A percentile compares a stretch with the other conserved stretches of the same genome.
These are phyloP conservation scores for Fonsecaea multimorphosa DNA, from an alignment of 2,329 filamentous ascomycete genomes.

Conservation along the genomic window DNA sequence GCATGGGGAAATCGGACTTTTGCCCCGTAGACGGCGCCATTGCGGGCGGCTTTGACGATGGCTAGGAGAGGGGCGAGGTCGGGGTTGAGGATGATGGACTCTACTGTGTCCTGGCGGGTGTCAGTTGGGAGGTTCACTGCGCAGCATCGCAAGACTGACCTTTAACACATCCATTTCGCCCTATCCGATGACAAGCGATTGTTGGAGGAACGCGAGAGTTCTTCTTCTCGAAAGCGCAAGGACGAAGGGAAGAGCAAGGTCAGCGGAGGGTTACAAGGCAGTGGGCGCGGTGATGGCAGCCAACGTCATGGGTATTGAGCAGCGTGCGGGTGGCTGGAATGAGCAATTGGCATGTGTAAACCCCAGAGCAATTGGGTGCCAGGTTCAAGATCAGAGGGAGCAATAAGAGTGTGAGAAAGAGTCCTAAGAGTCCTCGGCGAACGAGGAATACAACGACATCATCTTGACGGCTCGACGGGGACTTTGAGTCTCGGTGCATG, in stretches of 20 bases:
- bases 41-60: slow-evolving; percentile 89
- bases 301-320: slow-evolving; percentile 17
- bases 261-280: not conserved
- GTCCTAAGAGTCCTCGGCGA: slow-evolving; percentile 21
- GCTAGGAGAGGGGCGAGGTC: slow-evolving; percentile 80
- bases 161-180: slow-evolving; percentile 32
- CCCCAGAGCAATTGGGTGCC: slow-evolving; percentile 4
- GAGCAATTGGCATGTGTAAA: slow-evolving; percentile 19
- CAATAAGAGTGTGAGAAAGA: slow-evolving; percentile 14
- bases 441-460: slow-evolving; percentile 21
- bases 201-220: not conserved
- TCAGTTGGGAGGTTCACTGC: not conserved
- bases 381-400: slow-evolving; percentile 1
- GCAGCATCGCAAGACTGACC: slow-evolving; percentile 10
- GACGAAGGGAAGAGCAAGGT: not conserved
- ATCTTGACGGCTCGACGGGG: slow-evolving; percentile 4
- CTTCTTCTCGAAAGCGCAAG: not conserved
- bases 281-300: slow-evolving; percentile 1
- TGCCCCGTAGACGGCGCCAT: slow-evolving; percentile 93
- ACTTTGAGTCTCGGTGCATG: slow-evolving; percentile 20
- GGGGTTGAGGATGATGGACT: slow-evolving; percentile 35
- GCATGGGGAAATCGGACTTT: slow-evolving; percentile 99
- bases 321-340: not conserved
- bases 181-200: not conserved
- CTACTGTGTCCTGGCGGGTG: slow-evolving; percentile 29